Base-by-base conservation (phyloP, 441 rosid genomes). In the Caryocar brasiliense region DNA sequence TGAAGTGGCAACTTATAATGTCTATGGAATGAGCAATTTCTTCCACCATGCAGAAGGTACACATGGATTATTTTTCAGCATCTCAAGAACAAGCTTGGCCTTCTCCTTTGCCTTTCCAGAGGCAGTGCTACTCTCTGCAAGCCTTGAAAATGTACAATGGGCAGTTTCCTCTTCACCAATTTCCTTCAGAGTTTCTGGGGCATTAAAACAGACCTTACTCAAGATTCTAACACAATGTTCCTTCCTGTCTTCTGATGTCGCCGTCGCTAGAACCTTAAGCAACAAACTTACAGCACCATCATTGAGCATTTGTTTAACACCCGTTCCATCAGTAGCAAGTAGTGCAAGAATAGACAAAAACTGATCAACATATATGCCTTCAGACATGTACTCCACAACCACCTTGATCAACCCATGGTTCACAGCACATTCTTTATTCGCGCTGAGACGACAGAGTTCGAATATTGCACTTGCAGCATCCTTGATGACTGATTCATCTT, bases 61-160 rank as follows among this genome's bases (percentile, higher is more conserved):
- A n/a, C n/a, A n/a, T n/a, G n/a, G n/a, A n/a, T n/a, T n/a, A n/a
- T n/a, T n/a, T n/a, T n/a, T n/a, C n/a, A n/a, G n/a, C n/a, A n/a
- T 79, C 20, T 81, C 98, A 17, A 92, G 83, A 23, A 87, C 76
- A 39, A 84, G 83, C 5, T 48, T 75, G 6, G 98, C 96, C 68
- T 92, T 92, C 67, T 96, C 78, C 69, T 81, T 82, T 40, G 96
- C 98, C 70, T 95, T 81, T 9, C 94, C 67, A 37, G 98, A 85
- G 43, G 95, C 98, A 28, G 77, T 79, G 43, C 68, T 66, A 8
- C n/a, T n/a, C n/a, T n/a, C n/a, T n/a, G 86, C 71, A 61, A 92
- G 91, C 62, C 73, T 85, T 3, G 94, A 76, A 21, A 85, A 73
- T 15, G 95, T 83, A 41, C 85, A 80, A 37, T 74, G 13, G 0